Evolutionary conservation across 129 eudicot genomes (phyloP), one percentile per base, ranked within the genome.

Genomic region (Escallonia herrerae): DNA sequence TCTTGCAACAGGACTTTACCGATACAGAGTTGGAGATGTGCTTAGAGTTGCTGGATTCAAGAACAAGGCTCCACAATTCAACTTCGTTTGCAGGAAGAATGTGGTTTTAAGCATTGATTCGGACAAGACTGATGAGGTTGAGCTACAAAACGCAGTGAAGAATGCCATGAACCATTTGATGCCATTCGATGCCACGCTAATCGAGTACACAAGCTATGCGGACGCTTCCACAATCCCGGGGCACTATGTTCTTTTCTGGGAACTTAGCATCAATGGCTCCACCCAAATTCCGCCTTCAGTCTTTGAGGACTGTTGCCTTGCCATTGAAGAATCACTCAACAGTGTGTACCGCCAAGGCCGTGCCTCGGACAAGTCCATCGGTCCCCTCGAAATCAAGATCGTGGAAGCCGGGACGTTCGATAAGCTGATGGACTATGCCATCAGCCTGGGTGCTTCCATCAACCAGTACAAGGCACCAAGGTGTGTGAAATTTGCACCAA

Each of bases 391-490:
- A 74, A 86, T 89, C 58, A 86, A 67, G 75, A 81, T 86, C 43
- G 97, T 89, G 46, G 95, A 79, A 62, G 46, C 12, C 3, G 90
- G 95, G 48, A 86, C 97, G 0, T 89, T 89, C 74, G 95, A 89
- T 65, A 86, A 86, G 84, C 86, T 89, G 0, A 89, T 86, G 95
- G 97, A 89, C 46, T 89, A 83, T 51, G 95, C 90, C 2, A 86
- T 86, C 2, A 83, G 94, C 70, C 58, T 78, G 12, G 95, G 90
- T 12, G 94, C 94, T 7, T 89, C 96, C 12, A 82, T 89, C 6
- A 85, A 82, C 62, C 96, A 89, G 87, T 89, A 89, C 75, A 89
- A 89, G 71, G 79, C 97, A 3, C 97, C 97, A 7, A 71, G 97
- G 55, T 89, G 90, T 14, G 95, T 89, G 67, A 86, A 72, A 65